Percentiles rank a stretch among this genome's conserved stretches.
These are phyloP conservation scores for Fusarium redolens DNA, from an alignment of 2,329 filamentous ascomycete genomes.

Conservation along the genomic window DNA sequence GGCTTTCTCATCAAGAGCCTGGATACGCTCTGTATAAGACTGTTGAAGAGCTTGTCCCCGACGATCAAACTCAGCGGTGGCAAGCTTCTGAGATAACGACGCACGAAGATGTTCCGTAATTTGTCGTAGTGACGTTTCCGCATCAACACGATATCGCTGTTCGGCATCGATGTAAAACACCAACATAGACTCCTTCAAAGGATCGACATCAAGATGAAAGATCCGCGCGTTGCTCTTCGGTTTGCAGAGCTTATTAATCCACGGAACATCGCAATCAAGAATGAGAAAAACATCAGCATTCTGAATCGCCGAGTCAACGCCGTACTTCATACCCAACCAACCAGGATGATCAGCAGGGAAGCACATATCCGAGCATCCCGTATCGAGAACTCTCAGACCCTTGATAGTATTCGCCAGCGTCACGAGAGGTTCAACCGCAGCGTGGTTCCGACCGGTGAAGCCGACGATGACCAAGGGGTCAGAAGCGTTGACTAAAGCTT, in stretches of 20 bases:
- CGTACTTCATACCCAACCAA: conserved; percentile 14
- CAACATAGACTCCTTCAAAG: conserved; percentile 10
- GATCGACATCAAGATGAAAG: conserved; percentile 27
- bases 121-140: background rate
- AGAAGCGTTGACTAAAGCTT: background rate
- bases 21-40: background rate
- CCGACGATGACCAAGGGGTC: conserved; percentile 22
- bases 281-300: conserved; percentile 19
- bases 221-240: background rate
- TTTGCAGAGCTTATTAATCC: conserved; percentile 19
- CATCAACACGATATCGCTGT: conserved; percentile 23
- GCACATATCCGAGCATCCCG: conserved; percentile 24
- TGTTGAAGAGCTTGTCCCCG: background rate
- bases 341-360: conserved; percentile 32
- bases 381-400: conserved; percentile 16
- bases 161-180: conserved; percentile 19
- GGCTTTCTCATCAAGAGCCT: background rate
- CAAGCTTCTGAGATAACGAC: background rate
- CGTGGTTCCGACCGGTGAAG: conserved; percentile 10
- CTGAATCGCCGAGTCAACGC: conserved; percentile 5
- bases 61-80: rapidly evolving
- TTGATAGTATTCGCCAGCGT: conserved; percentile 3
- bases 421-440: conserved; percentile 10
- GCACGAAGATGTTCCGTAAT: background rate
- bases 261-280: conserved; percentile 29